Evolutionary conservation across 2,329 filamentous ascomycete genomes (phyloP), one percentile per base, ranked within the genome.

Genomic region (Blastomyces parvus): DNA sequence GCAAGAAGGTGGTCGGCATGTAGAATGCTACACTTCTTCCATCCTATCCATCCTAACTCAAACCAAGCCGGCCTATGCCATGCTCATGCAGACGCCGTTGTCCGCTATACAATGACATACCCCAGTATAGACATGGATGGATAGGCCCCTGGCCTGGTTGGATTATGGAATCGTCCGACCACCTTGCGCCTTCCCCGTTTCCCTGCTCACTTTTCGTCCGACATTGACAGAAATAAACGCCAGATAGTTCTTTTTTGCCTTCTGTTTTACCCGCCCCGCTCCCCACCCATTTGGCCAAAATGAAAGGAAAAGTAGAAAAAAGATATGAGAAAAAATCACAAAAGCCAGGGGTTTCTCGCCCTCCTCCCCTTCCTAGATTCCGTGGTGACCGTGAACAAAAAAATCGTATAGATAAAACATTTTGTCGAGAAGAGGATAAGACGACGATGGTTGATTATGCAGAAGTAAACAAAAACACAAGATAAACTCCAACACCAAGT

Each of bases 401-500:
- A 53, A 52, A 57, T n/a, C 6, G 8, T 42, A 59, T 11, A 57
- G 4, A 46, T 59, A 59, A 59, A 44, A 59, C 40, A 59, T 42
- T 36, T 13, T 22, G 17, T 17, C 22, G 53, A 57, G 50, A 57
- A 38, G 33, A 53, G 27, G 14, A 33, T 53, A 53, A 53, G 25
- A 19, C 14, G 50, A 53, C 9, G 27, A 53, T 33, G 46, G 46
- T 50, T 50, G 2, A 22, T 50, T 50, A 50, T 56, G 17, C n/a
- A 27, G 19, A 53, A 53, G 7, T 7, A 53, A 53, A 53, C 19
- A 2, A 46, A 3, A 30, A n/a, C 13, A 59, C 25, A 59, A 4
- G n/a, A 38, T 53, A 64, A 72, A 73, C 70, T 64, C 64, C 64
- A 62, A 66, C 63, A 67, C 62, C 61, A 65, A 60, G 61, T 56